A percentile compares a stretch with the other conserved stretches of the same genome.
These are phyloP conservation scores for Leptographium radiaticola DNA, from an alignment of 2,329 filamentous ascomycete genomes.

Conservation along the genomic window DNA sequence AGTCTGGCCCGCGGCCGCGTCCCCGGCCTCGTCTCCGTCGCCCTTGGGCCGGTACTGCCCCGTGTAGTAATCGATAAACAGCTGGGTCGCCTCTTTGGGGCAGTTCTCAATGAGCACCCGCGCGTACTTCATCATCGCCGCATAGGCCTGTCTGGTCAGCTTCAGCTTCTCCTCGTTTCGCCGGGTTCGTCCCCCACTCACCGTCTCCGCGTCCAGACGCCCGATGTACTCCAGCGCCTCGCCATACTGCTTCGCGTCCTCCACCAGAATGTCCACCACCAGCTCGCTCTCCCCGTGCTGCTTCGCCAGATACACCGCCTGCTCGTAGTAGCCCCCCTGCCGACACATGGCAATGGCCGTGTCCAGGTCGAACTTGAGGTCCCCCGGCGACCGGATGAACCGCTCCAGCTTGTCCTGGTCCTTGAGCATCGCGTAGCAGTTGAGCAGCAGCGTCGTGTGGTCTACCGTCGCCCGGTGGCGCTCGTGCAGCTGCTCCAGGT, in stretches of 20 bases:
- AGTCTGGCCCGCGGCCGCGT: conserved; percentile 13
- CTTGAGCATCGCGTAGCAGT: conserved; percentile 96
- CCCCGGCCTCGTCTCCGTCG: conserved; percentile 23
- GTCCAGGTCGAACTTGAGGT: conserved; percentile 91
- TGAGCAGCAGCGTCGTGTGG: conserved; percentile 85
- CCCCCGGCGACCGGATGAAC: conserved; percentile 91
- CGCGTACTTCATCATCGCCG: conserved; percentile 89
- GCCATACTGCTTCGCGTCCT: conserved; percentile 81
- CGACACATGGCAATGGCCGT: conserved; percentile 96
- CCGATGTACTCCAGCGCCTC: conserved; percentile 89
- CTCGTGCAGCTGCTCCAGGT: conserved; percentile 90
- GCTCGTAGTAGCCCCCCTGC: conserved; percentile 92
- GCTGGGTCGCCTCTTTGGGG: conserved; percentile 63
- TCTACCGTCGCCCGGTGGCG: conserved; percentile 87
- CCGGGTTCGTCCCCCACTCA: conserved; percentile 26
- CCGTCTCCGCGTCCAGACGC: conserved; percentile 65
- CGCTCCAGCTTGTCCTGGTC: conserved; percentile 92
- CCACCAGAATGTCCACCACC: conserved; percentile 89
- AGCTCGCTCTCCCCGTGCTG: conserved; percentile 89
- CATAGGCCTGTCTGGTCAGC: conserved; percentile 49
- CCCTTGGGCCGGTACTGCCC: conserved; percentile 68
- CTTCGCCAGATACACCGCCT: conserved; percentile 87
- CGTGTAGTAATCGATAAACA: conserved; percentile 94
- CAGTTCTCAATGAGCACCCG: conserved; percentile 82
- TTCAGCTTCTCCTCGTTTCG: too few relatives aligned